A percentile compares a stretch with the other conserved stretches of the same genome.
Conservation (phyloP, 1,284 basidiomycete genomes). For the Tetrapyrgos nigripes region DNA sequence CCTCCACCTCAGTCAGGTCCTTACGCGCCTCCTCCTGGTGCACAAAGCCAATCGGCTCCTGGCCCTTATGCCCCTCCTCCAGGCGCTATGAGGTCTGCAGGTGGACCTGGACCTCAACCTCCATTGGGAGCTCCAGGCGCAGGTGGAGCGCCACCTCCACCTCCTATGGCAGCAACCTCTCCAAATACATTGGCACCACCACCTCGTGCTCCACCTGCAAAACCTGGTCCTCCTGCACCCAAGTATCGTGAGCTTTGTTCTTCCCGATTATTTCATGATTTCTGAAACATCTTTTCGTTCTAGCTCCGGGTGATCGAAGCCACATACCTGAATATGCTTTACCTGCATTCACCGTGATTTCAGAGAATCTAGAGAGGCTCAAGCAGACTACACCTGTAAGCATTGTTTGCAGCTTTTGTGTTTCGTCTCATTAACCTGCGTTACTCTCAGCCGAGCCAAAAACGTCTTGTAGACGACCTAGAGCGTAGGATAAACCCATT, state of each 20-base stretch:
- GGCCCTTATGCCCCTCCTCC: constrained; percentile 40
- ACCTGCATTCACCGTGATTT: constrained; percentile 75
- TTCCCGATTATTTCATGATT: background rate
- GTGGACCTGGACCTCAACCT: constrained; percentile 21
- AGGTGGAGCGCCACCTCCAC: constrained; percentile 12
- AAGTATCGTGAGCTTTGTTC: constrained; percentile 76
- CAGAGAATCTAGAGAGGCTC: constrained; percentile 65
- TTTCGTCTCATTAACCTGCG: background rate
- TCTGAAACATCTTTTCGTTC: constrained; percentile 9
- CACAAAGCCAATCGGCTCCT: constrained; percentile 26
- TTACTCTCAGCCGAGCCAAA: constrained; percentile 71
- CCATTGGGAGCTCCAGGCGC: constrained; percentile 6
- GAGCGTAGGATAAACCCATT: constrained; percentile 88
- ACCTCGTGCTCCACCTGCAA: constrained; percentile 14
- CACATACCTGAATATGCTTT: constrained; percentile 83
- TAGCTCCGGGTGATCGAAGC: constrained; percentile 88
- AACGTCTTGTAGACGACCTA: constrained; percentile 87
- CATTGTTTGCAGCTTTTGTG: constrained; percentile 25
- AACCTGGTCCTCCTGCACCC: constrained; percentile 61
- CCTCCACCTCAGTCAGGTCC: constrained; percentile 6
- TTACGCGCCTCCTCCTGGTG: constrained; percentile 19
- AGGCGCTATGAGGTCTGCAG: constrained; percentile 28
- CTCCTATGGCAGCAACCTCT: constrained; percentile 31
- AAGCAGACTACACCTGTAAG: constrained; percentile 77
- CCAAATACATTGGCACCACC: constrained; percentile 31